These are phyloP conservation scores for Cucurbita argyrosperma DNA, from an alignment of 306 rosid genomes.

Conservation along the genomic window DNA sequence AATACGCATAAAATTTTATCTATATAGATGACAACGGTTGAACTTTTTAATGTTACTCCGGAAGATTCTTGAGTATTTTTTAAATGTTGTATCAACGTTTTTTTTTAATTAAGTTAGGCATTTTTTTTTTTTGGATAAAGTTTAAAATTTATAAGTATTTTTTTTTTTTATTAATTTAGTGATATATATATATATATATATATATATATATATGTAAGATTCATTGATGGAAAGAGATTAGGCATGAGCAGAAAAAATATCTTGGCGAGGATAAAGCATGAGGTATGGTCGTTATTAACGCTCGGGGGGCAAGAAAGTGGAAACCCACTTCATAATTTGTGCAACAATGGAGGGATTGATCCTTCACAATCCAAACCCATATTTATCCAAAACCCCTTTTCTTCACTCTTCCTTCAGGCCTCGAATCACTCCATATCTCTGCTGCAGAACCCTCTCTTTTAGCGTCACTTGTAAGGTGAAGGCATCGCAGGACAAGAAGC, in stretches of 20 bases:
- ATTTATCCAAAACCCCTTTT: slow-evolving; percentile 19
- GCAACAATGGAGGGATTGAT: slow-evolving; percentile 33
- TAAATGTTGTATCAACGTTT: too few relatives aligned
- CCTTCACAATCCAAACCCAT: slow-evolving; percentile 25
- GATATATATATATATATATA: too few relatives aligned
- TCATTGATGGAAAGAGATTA: too few relatives aligned
- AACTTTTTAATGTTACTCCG: too few relatives aligned
- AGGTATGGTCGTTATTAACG: slow-evolving; percentile 32
- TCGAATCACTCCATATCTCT: slow-evolving; percentile 5
- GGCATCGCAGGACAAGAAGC: slow-evolving; percentile 33
- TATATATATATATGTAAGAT: too few relatives aligned
- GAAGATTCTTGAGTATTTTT: too few relatives aligned
- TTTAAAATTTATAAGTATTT: too few relatives aligned
- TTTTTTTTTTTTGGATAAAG: too few relatives aligned
- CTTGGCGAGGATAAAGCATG: slow-evolving; percentile 33
- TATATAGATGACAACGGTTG: too few relatives aligned
- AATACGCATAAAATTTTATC: too few relatives aligned
- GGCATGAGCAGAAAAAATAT: neutral
- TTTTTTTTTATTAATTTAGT: too few relatives aligned
- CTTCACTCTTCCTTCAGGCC: slow-evolving; percentile 23
- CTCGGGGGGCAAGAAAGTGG: neutral
- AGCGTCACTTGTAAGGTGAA: slow-evolving; percentile 31
- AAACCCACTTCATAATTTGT: neutral
- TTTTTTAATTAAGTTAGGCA: too few relatives aligned
- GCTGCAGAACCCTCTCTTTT: slow-evolving; percentile 14